Conservation (phyloP, 2,329 filamentous ascomycete genomes). For the Akanthomyces lecanii region DNA sequence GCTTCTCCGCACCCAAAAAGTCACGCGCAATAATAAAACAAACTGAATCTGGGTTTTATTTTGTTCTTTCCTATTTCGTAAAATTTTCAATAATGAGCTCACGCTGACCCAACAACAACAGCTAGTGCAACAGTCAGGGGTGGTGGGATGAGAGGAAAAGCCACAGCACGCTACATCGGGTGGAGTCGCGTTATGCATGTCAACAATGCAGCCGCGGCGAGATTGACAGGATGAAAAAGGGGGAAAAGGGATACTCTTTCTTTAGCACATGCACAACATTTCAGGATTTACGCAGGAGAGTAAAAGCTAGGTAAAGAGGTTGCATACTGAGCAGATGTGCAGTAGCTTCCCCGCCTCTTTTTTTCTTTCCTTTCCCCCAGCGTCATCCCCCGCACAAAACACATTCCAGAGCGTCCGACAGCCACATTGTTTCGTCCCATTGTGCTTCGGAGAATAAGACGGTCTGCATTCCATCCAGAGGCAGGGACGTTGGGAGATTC, state of each 20-base stretch:
- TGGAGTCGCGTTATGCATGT: conserved; percentile 16
- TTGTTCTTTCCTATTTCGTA: conserved; percentile 9
- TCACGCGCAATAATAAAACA: background rate
- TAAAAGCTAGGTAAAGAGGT: background rate
- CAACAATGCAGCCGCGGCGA: conserved; percentile 12
- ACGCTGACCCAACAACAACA: conserved; percentile 14
- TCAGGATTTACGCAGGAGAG: background rate
- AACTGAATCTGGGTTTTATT: background rate
- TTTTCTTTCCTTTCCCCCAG: background rate
- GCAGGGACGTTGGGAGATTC: background rate
- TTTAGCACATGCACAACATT: conserved; percentile 15
- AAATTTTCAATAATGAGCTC: background rate
- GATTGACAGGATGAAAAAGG: background rate
- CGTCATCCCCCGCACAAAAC: background rate
- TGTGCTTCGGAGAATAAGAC: too few species aligned
- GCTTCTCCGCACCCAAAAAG: background rate
- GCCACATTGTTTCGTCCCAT: background rate
- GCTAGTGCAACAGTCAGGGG: background rate
- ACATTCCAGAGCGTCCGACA: background rate
- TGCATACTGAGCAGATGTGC: background rate
- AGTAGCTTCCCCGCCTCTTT: background rate
- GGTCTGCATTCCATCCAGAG: conserved; percentile 2
- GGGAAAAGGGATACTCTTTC: background rate
- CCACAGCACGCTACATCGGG: background rate
- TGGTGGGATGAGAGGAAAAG: background rate